phyloP scores from a whole-genome alignment of 805 yeast species.

The Cyberlindnera petersonii region DNA sequence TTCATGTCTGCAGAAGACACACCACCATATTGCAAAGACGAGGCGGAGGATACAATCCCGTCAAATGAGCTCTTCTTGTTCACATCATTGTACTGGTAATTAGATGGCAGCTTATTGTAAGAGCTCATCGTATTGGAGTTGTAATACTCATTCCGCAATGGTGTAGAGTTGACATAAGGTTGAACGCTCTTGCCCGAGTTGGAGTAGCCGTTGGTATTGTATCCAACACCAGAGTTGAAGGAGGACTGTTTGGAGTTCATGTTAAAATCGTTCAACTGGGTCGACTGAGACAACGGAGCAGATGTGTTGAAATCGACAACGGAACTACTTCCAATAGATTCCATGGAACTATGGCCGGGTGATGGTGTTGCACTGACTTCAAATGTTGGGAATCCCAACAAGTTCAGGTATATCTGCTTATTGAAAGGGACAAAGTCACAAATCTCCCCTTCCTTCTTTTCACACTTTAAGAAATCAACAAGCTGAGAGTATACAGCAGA shows the following conservation, averaged over 20 bases:
- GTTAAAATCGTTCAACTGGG: neutral
- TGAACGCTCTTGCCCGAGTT: conserved; percentile 1
- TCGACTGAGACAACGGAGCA: neutral
- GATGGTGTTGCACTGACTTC: conserved; percentile 1
- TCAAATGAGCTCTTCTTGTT: conserved; percentile 1
- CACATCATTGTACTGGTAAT: neutral
- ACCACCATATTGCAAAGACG: neutral
- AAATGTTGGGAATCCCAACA: conserved; percentile 1
- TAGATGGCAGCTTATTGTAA: too few relatives aligned
- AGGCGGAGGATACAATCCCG: neutral
- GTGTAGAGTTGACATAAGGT: too few relatives aligned
- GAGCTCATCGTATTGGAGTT: too few relatives aligned
- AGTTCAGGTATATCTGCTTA: neutral
- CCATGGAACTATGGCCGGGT: conserved; percentile 1
- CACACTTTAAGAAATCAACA: conserved; percentile 5
- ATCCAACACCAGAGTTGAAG: neutral
- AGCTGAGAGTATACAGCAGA: conserved; percentile 20
- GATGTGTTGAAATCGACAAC: conserved; percentile 1
- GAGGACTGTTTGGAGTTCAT: neutral
- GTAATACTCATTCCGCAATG: too few relatives aligned
- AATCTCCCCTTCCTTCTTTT: neutral
- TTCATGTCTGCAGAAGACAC: too few relatives aligned
- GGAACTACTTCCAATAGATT: neutral
- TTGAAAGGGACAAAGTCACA: neutral
- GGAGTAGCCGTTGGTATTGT: neutral